Percentiles rank a stretch among this genome's conserved stretches.
phyloP scores from a whole-genome alignment of 257 asterid genomes.

The Salvia rosmarinus region DNA sequence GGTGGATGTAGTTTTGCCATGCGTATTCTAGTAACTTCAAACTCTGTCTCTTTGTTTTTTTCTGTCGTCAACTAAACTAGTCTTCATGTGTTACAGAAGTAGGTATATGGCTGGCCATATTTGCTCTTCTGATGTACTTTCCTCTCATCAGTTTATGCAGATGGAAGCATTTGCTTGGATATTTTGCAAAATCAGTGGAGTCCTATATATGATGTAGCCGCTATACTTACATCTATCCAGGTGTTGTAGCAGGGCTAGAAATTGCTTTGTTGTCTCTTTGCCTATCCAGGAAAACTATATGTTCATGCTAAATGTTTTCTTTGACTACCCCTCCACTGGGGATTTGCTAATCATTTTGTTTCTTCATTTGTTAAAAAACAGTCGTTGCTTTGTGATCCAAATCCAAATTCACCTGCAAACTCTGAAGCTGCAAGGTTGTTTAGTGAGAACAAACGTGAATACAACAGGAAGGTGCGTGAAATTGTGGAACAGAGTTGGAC shows the following conservation, averaged over 20 bases:
- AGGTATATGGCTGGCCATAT: not conserved
- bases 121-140: not conserved
- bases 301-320: not conserved
- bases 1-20: not conserved
- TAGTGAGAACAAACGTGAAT: constrained; percentile 88
- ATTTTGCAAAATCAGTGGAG: too few species aligned
- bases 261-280: not conserved
- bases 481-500: constrained; percentile 96
- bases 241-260: constrained; percentile 29
- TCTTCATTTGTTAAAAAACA: constrained; percentile 35
- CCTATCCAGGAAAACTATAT: not conserved
- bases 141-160: not conserved
- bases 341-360: not conserved
- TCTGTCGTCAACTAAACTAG: not conserved
- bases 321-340: not conserved
- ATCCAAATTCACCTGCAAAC: constrained; percentile 92
- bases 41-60: not conserved
- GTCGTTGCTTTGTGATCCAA: constrained; percentile 90
- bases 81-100: not conserved
- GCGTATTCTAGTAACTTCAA: not conserved
- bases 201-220: too few species aligned
- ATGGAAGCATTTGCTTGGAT: too few species aligned
- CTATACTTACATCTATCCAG: constrained; percentile 17
- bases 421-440: constrained; percentile 92
- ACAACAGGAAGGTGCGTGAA: constrained; percentile 90